Evolutionary conservation across 2,329 filamentous ascomycete genomes (phyloP), one percentile per base, ranked within the genome.

Genomic region (Coniosporium uncinatum): DNA sequence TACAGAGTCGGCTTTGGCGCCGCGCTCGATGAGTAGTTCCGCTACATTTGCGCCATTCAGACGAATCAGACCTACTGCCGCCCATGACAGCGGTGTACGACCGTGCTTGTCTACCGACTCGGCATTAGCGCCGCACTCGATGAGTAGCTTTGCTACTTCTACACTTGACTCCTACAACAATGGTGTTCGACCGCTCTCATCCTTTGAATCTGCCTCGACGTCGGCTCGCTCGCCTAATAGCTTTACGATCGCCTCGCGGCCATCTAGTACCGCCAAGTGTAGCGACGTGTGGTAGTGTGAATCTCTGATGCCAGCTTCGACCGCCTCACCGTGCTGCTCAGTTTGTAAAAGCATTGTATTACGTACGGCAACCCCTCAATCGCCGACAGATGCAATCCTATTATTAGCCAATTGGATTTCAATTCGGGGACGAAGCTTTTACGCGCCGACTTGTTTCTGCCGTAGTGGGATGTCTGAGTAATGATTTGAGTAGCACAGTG

Each of bases 61-160:
- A n/a, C n/a, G n/a, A n/a, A n/a, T n/a, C n/a, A 6, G 40, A 13
- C 22, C 39, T 6, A 20, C 29, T 8, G 38, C 13, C 41, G 47
- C 46, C 21, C 27, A 45, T 4, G 14, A 42, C 8, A 52, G 38
- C 20, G 48, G 47, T 20, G 47, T 49, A 4, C 17, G 19, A 18
- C 42, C 41, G 22, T 38, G 8, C 11, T 11, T 22, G 18, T 38
- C 36, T 13, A 38, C 32, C 14, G 14, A 4, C 22, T 45, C 33
- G 5, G 37, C 24, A 40, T 18, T 16, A 8, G 22, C 36, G 4
- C 33, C 33, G 16, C 19, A 22, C 31, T 40, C 37, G 6, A 40
- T 20, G 11, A 40, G 27, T 22, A 36, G 37, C 13, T 21, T 11
- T 13, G 35, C 37, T 38, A 40, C 24, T 17, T 11, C 17, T 13